These are phyloP conservation scores for Erysimum cheiranthoides DNA, from an alignment of 345 rosid genomes.

Conservation along the genomic window DNA sequence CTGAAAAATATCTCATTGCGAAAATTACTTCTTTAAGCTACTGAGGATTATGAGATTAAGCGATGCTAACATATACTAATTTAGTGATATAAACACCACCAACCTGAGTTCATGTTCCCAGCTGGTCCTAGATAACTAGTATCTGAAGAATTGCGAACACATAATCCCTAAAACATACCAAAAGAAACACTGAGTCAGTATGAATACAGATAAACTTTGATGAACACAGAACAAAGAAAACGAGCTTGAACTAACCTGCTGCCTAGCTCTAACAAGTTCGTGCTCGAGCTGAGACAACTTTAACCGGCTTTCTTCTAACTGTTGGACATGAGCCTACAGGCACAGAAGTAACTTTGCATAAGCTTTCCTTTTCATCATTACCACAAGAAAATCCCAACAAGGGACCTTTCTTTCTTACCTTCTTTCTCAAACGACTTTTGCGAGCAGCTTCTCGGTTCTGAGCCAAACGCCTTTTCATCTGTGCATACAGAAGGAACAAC, in stretches of 20 bases:
- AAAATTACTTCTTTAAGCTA: not conserved
- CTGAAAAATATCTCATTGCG: slow-evolving; percentile 34
- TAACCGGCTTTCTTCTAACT: slow-evolving; percentile 78
- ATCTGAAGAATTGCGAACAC: slow-evolving; percentile 53
- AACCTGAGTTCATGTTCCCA: slow-evolving; percentile 60
- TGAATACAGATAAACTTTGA: not conserved
- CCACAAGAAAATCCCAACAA: slow-evolving; percentile 14
- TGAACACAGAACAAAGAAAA: slow-evolving; percentile 4
- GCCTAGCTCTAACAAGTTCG: slow-evolving; percentile 80
- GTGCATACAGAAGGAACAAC: slow-evolving; percentile 39
- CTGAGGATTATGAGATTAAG: slow-evolving; percentile 3
- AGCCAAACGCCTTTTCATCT: slow-evolving; percentile 82
- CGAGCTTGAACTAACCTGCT: slow-evolving; percentile 51
- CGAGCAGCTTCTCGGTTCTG: slow-evolving; percentile 99
- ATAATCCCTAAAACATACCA: slow-evolving; percentile 63
- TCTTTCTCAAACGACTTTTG: slow-evolving; percentile 91
- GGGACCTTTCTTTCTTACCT: slow-evolving; percentile 51
- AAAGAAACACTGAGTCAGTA: slow-evolving; percentile 15
- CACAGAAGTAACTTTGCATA: slow-evolving; percentile 16
- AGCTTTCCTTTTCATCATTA: not conserved
- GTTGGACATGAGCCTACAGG: slow-evolving; percentile 90
- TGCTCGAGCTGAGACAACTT: slow-evolving; percentile 85
- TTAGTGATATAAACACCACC: slow-evolving; percentile 11
- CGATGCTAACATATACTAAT: slow-evolving; percentile 16
- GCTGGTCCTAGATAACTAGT: slow-evolving; percentile 60